Evolutionary conservation across 1,139 yeast genomes (phyloP), one percentile per base, ranked within the genome.

Genomic region (Waltiozyma solani): DNA sequence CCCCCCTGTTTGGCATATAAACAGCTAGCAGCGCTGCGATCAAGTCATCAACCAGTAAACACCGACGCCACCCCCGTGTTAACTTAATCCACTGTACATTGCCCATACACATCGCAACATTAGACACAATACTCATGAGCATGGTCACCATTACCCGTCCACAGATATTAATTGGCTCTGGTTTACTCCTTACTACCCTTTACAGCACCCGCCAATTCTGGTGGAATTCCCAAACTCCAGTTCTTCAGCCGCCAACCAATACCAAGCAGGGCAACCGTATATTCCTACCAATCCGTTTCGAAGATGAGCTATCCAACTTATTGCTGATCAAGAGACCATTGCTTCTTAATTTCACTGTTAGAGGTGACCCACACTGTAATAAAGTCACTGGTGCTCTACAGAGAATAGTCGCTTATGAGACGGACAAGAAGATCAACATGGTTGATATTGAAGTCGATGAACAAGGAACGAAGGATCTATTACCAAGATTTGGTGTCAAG

Each of bases 401-500:
- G 48, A 57, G 69, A 34, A 74, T 72, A 54, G 76, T 67, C 42
- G 70, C 59, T 44, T 71, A 27, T 15, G 31, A 27, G 13, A 69
- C 78, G 19, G 67, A 66, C 23, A 68, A 69, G 50, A 57, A 59
- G 29, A 69, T 82, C 34, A 75, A 76, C 46, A 63, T 78, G 58
- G 91, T 79, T 14, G 87, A 81, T 53, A 69, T 84, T 19, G 80
- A 82, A 50, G 68, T 77, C 34, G 91, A 82, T 49, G 73, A 75
- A 41, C 69, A 70, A 11, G 86, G 73, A 3, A 77, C 79, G 13
- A 66, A 71, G 39, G 84, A 74, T 14, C 59, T 83, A 38, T 60
- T 76, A 59, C 57, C 68, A 31, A 69, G 78, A 33, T 84, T 80
- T 53, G 75, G 59, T 1, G 60, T 82, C 15, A 67, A 63, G 24